Evolutionary conservation across 768 basidiomycete genomes (phyloP).

Genomic region (Pleurotus citrinopileatus): DNA sequence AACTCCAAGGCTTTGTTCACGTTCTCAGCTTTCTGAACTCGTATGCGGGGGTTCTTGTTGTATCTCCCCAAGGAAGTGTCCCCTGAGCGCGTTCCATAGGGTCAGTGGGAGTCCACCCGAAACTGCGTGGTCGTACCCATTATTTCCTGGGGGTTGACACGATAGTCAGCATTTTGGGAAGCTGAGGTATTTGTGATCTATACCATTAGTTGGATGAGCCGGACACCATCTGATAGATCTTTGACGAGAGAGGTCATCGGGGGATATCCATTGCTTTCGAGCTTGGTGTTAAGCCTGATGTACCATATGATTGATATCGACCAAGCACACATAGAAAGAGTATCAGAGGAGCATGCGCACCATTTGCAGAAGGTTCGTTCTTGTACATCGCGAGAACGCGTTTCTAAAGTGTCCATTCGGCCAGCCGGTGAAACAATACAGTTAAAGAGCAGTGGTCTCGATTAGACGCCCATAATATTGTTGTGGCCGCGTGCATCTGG

Average conservation of each 20-base stretch:
- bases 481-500: neutral
- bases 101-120: constrained; percentile 1
- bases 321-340: constrained; percentile 8
- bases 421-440: neutral
- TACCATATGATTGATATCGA: constrained; percentile 9
- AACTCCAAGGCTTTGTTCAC: constrained; percentile 96
- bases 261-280: constrained; percentile 81
- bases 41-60: constrained; percentile 85
- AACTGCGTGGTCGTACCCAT: constrained; percentile 61
- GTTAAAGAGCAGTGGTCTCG: neutral
- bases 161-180: neutral
- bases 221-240: constrained; percentile 94
- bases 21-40: constrained; percentile 98
- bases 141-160: constrained; percentile 67
- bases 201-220: constrained; percentile 94
- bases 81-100: constrained; percentile 39
- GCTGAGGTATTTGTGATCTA: no score
- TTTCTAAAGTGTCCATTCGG: constrained; percentile 57
- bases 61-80: constrained; percentile 94
- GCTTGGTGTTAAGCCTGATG: constrained; percentile 92
- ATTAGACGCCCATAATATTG: neutral
- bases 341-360: constrained; percentile 39
- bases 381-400: constrained; percentile 62
- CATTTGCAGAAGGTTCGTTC: constrained; percentile 92
- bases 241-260: constrained; percentile 86